phyloP scores from a whole-genome alignment of 257 asterid genomes.

The Sherardia arvensis region DNA sequence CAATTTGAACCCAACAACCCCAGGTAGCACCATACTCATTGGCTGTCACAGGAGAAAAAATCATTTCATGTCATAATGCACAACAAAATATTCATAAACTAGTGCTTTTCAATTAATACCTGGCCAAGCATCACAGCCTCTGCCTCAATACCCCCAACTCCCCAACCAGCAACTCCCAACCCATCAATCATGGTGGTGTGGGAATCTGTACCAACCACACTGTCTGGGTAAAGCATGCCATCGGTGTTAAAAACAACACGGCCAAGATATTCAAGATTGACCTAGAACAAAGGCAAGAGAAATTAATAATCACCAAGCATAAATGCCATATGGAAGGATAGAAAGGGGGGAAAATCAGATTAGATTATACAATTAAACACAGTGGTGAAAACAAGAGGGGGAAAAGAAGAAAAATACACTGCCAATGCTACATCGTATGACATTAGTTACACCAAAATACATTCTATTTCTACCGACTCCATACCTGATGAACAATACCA shows the following conservation, averaged over 20 bases:
- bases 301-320: not conserved
- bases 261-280: slow-evolving; percentile 90
- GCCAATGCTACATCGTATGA: not conserved
- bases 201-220: slow-evolving; percentile 96
- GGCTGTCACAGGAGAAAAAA: slow-evolving; percentile 33
- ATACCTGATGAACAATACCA: slow-evolving; percentile 96
- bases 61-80: not conserved
- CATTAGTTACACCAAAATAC: not conserved
- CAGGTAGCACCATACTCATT: slow-evolving; percentile 96
- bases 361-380: not conserved
- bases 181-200: slow-evolving; percentile 99
- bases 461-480: not conserved
- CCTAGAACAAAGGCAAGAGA: slow-evolving; percentile 33
- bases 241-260: slow-evolving; percentile 81
- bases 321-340: not conserved
- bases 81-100: not conserved
- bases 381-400: not conserved
- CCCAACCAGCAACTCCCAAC: slow-evolving; percentile 98
- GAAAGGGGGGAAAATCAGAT: not conserved
- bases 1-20: slow-evolving; percentile 82
- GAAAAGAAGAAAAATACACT: not conserved
- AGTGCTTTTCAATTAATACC: slow-evolving; percentile 25
- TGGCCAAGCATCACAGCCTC: slow-evolving; percentile 99
- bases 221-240: slow-evolving; percentile 86
- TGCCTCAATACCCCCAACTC: slow-evolving; percentile 98